Evolutionary conservation across 129 eudicot species (phyloP), one percentile per base, ranked within the genome.

Genomic region (Scalesia atractyloides): DNA sequence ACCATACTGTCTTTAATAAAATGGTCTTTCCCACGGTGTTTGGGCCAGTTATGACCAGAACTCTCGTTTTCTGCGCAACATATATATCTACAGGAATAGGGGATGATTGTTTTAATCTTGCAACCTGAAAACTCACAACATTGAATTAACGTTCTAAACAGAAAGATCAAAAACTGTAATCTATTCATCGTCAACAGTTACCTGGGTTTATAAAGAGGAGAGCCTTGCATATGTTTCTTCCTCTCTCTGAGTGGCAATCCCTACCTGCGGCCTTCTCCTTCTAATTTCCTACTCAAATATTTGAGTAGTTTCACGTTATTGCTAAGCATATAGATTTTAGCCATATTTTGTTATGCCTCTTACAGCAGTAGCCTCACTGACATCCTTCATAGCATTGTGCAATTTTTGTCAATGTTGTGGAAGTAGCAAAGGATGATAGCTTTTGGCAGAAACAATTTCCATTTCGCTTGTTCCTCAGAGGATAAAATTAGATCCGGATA

Each of bases 11-110:
- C 85, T 94, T 94, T 83, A 94, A 83, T 79, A 84, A 81, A 76
- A 94, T 88, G 83, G 98, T 94, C 86, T 94, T 94, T 47, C 98
- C 98, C 41, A 97, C 98, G 14, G 98, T 90, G 82, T 94, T 94
- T 56, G 98, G 98, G 83, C 98, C 98, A 77, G 97, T 90, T 76
- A 94, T 86, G 43, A 94, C 91, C 60, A 90, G 69, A 67, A 88
- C 98, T 76, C 85, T 86, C 30, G 91, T 94, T 61, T 79, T 78
- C 67, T 84, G 82, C 26, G 81, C 84, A 70, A 90, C 82, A 66
- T 81, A 81, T 71, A 90, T 76, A 74, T 94, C 97, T 36, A 88
- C 82, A 5, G 97, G 96, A 73, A 90, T 85, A 5, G 98, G 98
- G 18, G 73, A 86, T 63, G 86, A 80, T 72, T 86, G 64, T 75